Conservation (phyloP, 805 yeast species). For the Ogataea trehalophila region DNA sequence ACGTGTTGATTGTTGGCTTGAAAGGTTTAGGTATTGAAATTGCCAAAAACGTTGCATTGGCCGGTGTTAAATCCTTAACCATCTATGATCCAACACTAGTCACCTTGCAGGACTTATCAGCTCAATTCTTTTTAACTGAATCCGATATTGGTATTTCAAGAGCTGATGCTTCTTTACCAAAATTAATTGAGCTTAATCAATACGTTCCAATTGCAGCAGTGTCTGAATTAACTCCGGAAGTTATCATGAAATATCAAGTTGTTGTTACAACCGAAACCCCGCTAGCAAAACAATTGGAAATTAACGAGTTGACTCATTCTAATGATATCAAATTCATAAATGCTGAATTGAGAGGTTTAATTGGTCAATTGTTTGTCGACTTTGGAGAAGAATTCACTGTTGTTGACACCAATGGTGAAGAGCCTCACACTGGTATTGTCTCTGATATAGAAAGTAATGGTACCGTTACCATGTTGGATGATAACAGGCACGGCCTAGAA, state of each 20-base stretch:
- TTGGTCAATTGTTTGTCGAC: slow-evolving; percentile 86
- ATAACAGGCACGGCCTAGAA: slow-evolving; percentile 86
- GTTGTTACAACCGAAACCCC: slow-evolving; percentile 77
- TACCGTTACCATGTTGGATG: slow-evolving; percentile 89
- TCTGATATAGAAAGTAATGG: slow-evolving; percentile 87
- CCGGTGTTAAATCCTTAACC: slow-evolving; percentile 91
- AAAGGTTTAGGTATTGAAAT: slow-evolving; percentile 94
- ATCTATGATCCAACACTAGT: slow-evolving; percentile 78
- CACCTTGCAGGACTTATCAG: slow-evolving; percentile 65
- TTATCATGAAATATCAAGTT: slow-evolving; percentile 63
- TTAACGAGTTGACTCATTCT: slow-evolving; percentile 71
- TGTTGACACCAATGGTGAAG: slow-evolving; percentile 88
- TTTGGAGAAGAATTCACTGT: slow-evolving; percentile 79
- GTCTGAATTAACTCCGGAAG: slow-evolving; percentile 47
- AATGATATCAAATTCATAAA: slow-evolving; percentile 73
- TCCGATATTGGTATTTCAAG: slow-evolving; percentile 74
- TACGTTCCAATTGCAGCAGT: slow-evolving; percentile 83
- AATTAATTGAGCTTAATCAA: slow-evolving; percentile 75
- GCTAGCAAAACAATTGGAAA: slow-evolving; percentile 66
- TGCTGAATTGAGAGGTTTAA: slow-evolving; percentile 81
- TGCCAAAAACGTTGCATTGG: slow-evolving; percentile 93
- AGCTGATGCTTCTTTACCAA: slow-evolving; percentile 63
- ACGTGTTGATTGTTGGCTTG: slow-evolving; percentile 85
- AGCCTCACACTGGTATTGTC: slow-evolving; percentile 79
- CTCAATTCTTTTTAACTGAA: slow-evolving; percentile 79